phyloP scores from a whole-genome alignment of 116 monocot species.

The Posidonia oceanica region DNA sequence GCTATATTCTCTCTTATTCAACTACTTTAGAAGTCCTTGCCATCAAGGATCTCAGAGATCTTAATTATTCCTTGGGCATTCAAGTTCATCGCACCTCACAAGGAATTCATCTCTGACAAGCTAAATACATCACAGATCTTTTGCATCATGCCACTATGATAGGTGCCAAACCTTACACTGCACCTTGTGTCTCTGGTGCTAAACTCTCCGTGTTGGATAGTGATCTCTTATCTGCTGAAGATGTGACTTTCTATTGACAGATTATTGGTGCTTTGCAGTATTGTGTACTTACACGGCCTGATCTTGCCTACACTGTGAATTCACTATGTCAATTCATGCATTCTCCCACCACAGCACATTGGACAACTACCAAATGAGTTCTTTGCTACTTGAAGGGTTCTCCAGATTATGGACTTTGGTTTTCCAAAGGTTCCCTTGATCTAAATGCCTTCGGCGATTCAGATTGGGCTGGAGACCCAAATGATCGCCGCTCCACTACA shows the following conservation, averaged over 20 bases:
- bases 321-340: not conserved
- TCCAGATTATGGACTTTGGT: not conserved
- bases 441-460: not conserved
- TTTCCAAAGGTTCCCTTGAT: not conserved
- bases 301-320: not conserved
- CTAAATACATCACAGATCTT: conserved; percentile 3
- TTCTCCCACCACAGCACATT: not conserved
- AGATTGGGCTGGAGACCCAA: not conserved
- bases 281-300: not conserved
- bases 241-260: not conserved
- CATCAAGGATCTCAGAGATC: conserved; percentile 3
- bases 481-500: not conserved
- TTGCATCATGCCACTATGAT: not conserved
- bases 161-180: not conserved
- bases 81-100: not conserved
- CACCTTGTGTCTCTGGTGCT: not conserved
- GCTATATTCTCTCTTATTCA: not conserved
- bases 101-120: conserved; percentile 4
- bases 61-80: conserved; percentile 12
- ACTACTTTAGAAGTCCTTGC: not conserved
- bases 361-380: not conserved
- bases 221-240: not conserved
- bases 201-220: not conserved
- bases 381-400: not conserved
- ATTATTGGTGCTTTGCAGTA: not conserved